Evolutionary conservation across 192 early-diverging fungal species (phyloP), one percentile per base, ranked within the genome.

Genomic region (Phlyctochytrium planicorne): DNA sequence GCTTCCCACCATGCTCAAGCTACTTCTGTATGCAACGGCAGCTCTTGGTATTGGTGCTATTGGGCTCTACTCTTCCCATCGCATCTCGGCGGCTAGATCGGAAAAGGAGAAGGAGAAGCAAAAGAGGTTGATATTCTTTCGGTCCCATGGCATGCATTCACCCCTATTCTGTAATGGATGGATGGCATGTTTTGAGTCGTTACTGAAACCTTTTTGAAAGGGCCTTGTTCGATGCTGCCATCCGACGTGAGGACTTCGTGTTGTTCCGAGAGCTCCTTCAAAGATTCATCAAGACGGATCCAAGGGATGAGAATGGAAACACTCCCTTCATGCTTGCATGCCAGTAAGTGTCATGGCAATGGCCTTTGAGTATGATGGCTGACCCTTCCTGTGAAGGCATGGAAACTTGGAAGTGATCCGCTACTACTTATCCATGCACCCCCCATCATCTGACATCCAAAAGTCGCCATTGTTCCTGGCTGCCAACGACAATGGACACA

Each of bases 401-500:
- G 40, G 40, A 10, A 50, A 50, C 40, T n/a, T 14, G 12, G 40
- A 50, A 10, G 40, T 50, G n/a, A 50, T 50, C 40, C 40, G 40
- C 10, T 50, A 50, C 40, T 50, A 14, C 40, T n/a, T 50, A 10
- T 50, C 40, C 40, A 50, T 50, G 40, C 40, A 50, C 40, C 40
- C 40, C n/a, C 12, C 40, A 10, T 14, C 40, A 10, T 50, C 40
- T n/a, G 40, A 50, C 40, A 50, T 50, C n/a, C 10, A 50, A n/a
- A 10, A n/a, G 12, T 50, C 40, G n/a, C 40, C 40, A 14, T n/a
- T 50, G 12, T 50, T 50, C n/a, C 40, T 50, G 10, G 40, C 40
- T n/a, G 40, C 40, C 40, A 50, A 50, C 40, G 40, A 50, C 40
- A 14, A 14, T 50, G 40, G 40, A 50, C 40, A 50, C n/a, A 50